A percentile compares a stretch with the other conserved stretches of the same genome.
Evolutionary conservation across 2,329 filamentous ascomycete genomes (phyloP).

Genomic region (Sporothrix dimorphospora): DNA sequence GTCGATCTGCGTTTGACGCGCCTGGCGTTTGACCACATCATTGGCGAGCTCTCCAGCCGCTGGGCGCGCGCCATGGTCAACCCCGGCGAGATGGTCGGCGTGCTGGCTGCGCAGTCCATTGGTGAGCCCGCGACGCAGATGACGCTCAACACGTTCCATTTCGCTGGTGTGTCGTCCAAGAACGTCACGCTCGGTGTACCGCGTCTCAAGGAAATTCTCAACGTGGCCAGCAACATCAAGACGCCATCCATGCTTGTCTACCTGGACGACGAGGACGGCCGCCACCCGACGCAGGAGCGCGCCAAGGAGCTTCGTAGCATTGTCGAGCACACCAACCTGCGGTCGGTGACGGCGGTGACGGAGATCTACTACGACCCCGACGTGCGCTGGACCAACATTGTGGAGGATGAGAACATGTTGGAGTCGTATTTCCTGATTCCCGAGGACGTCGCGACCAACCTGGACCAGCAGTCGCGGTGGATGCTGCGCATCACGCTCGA

Average conservation of each 20-base stretch:
- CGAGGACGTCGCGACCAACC: slow-evolving; percentile 66
- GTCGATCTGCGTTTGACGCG: slow-evolving; percentile 84
- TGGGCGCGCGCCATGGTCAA: slow-evolving; percentile 85
- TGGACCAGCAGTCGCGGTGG: slow-evolving; percentile 88
- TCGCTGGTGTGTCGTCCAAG: slow-evolving; percentile 99
- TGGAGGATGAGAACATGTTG: slow-evolving; percentile 88
- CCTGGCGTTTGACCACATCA: slow-evolving; percentile 86
- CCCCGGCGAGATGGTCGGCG: slow-evolving; percentile 98
- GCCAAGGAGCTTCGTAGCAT: slow-evolving; percentile 85
- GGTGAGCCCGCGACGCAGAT: slow-evolving; percentile 99
- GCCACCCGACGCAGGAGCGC: slow-evolving; percentile 66
- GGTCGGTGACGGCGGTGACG: slow-evolving; percentile 86
- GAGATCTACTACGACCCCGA: slow-evolving; percentile 98
- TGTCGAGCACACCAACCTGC: slow-evolving; percentile 92
- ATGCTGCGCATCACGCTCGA: slow-evolving; percentile 90
- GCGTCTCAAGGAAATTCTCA: slow-evolving; percentile 98
- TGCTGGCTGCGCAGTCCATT: slow-evolving; percentile 95
- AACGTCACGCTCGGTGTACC: slow-evolving; percentile 98
- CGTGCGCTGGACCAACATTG: slow-evolving; percentile 80
- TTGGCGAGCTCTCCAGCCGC: slow-evolving; percentile 86
- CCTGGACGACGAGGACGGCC: slow-evolving; percentile 62
- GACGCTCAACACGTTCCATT: slow-evolving; percentile 99
- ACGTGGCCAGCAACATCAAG: slow-evolving; percentile 97
- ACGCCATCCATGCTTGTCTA: slow-evolving; percentile 97
- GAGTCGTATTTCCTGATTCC: slow-evolving; percentile 96